Conservation (phyloP, 2,329 filamentous ascomycete genomes). For the Magnaporthiopsis incrustans region DNA sequence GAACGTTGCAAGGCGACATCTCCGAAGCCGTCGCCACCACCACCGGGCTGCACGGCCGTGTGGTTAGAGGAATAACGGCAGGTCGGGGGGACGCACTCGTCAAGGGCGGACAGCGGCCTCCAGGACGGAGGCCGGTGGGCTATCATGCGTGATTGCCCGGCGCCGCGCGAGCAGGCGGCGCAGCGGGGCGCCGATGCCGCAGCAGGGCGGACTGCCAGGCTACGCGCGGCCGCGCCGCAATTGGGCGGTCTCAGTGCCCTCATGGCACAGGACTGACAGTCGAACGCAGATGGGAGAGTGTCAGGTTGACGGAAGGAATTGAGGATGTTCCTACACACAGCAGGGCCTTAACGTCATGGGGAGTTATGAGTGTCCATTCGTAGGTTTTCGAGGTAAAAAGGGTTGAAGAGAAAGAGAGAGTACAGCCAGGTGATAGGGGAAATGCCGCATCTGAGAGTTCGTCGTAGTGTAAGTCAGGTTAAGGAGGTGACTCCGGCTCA, state of each 20-base stretch:
- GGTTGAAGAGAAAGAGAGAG: neutral
- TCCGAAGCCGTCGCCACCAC: too few species aligned
- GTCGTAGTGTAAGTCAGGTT: neutral
- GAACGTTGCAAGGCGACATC: neutral
- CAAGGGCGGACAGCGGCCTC: slow-evolving; percentile 55
- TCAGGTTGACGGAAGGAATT: neutral
- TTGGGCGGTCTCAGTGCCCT: neutral
- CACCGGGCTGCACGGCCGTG: neutral
- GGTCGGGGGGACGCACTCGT: slow-evolving; percentile 45
- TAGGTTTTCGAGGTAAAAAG: neutral
- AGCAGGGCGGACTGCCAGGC: neutral
- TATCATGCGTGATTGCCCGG: neutral
- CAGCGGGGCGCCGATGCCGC: neutral
- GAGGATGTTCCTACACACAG: too few species aligned
- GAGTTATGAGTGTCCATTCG: neutral
- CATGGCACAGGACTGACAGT: neutral
- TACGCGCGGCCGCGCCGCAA: neutral
- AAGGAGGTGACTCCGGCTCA: neutral
- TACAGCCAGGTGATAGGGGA: neutral
- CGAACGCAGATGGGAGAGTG: neutral
- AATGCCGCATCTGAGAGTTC: neutral
- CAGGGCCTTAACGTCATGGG: neutral
- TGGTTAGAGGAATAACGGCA: neutral
- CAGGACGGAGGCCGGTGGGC: slow-evolving; percentile 30
- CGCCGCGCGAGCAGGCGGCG: neutral